These are phyloP conservation scores for Botrytis galanthina DNA, from an alignment of 2,329 filamentous ascomycete genomes.

Conservation along the genomic window DNA sequence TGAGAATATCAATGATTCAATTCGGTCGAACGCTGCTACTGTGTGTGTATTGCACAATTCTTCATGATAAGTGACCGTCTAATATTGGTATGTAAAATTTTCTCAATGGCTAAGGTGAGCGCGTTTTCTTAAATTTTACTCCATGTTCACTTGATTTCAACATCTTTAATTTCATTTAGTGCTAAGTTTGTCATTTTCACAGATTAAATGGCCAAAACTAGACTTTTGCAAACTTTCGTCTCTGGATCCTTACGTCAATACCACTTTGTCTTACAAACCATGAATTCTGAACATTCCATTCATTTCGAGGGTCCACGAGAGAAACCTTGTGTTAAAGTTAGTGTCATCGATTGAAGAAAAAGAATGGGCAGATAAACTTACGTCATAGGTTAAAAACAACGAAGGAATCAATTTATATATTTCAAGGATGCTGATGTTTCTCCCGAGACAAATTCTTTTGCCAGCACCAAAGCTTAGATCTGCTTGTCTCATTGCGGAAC, in stretches of 20 bases:
- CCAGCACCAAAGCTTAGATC: slow-evolving; percentile 46
- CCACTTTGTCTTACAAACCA: slow-evolving; percentile 43
- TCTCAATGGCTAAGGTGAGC: no score
- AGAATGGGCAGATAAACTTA: slow-evolving; percentile 32
- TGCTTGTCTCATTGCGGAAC: slow-evolving; percentile 41
- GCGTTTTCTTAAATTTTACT: no score
- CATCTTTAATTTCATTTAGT: no score
- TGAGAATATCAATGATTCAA: no score
- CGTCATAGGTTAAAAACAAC: slow-evolving; percentile 46
- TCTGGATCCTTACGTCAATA: slow-evolving; percentile 23
- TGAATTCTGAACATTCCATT: slow-evolving; percentile 43
- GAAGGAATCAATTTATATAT: slow-evolving; percentile 49
- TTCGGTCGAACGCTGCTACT: no score
- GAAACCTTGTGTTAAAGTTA: slow-evolving; percentile 34
- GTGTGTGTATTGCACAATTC: no score
- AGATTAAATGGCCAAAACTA: neutral
- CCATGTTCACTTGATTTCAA: no score
- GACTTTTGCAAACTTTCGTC: neutral
- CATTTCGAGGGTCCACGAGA: slow-evolving; percentile 39
- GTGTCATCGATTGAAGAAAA: no score
- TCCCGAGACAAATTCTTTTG: slow-evolving; percentile 45
- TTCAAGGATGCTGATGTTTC: slow-evolving; percentile 43
- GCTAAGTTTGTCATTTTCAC: no score
- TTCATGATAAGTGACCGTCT: no score
- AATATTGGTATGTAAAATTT: no score